Percentiles rank a stretch among this genome's conserved stretches.
phyloP scores from a whole-genome alignment of 352 stramenopile genomes.

The Vaucheria bursata region DNA sequence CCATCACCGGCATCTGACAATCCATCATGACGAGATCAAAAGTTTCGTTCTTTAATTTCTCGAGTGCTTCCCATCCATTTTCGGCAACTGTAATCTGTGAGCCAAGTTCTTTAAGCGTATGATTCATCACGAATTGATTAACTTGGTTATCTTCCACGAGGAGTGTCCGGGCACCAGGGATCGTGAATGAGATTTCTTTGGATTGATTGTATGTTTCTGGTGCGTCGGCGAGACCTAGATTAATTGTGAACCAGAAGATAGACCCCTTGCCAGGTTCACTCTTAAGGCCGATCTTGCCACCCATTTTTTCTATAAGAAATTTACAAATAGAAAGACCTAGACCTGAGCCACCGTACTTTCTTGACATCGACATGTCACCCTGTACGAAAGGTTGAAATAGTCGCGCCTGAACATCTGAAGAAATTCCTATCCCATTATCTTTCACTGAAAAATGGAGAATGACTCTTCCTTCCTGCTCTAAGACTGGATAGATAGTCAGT shows the following conservation, averaged over 20 bases:
- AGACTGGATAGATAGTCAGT: too few species aligned
- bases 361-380: slow-evolving; percentile 9
- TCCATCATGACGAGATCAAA: slow-evolving; percentile 24
- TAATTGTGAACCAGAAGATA: slow-evolving; percentile 55
- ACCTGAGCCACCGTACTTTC: slow-evolving; percentile 51
- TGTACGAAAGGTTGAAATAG: slow-evolving; percentile 22
- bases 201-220: background rate
- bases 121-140: slow-evolving; percentile 20
- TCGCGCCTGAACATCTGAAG: background rate
- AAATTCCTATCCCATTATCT: slow-evolving; percentile 19
- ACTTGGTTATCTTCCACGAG: slow-evolving; percentile 12
- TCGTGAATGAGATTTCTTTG: slow-evolving; percentile 23
- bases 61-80: slow-evolving; percentile 15
- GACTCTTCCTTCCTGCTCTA: slow-evolving; percentile 4
- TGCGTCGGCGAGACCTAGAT: background rate
- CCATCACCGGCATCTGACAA: slow-evolving; percentile 8
- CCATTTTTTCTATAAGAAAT: slow-evolving; percentile 73
- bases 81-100: background rate
- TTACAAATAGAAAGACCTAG: slow-evolving; percentile 73
- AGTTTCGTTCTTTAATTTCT: slow-evolving; percentile 10
- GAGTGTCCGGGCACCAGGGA: background rate
- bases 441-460: slow-evolving; percentile 3
- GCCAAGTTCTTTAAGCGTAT: slow-evolving; percentile 6
- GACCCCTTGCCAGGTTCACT: slow-evolving; percentile 64
- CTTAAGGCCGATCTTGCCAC: slow-evolving; percentile 69